Evolutionary conservation across 805 yeast genomes (phyloP).

Genomic region (Wickerhamiella galacta): DNA sequence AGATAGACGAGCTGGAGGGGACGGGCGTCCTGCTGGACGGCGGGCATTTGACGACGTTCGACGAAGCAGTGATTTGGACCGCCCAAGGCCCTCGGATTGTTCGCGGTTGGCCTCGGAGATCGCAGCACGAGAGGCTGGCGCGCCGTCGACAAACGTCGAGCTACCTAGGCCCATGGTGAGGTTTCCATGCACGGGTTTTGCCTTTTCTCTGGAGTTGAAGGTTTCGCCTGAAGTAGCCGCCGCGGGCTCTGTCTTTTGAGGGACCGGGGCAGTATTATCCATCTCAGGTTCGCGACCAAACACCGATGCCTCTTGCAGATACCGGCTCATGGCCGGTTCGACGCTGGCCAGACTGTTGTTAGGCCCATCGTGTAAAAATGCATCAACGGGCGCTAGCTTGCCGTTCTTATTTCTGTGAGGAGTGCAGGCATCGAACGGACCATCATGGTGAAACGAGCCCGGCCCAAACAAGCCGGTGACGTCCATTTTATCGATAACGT

Average conservation of each 20-base stretch:
- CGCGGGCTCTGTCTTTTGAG: neutral
- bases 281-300: slow-evolving; percentile 39
- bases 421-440: slow-evolving; percentile 96
- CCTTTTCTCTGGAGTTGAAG: slow-evolving; percentile 54
- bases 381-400: slow-evolving; percentile 73
- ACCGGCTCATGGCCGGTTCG: slow-evolving; percentile 26
- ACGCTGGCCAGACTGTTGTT: slow-evolving; percentile 67
- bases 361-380: slow-evolving; percentile 93
- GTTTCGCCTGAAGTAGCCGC: slow-evolving; percentile 15
- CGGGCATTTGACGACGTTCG: neutral
- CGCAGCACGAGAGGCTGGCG: slow-evolving; percentile 61
- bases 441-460: slow-evolving; percentile 94
- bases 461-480: slow-evolving; percentile 90
- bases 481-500: slow-evolving; percentile 86
- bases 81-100: slow-evolving; percentile 2
- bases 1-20: neutral
- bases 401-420: slow-evolving; percentile 74
- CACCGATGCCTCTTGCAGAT: slow-evolving; percentile 45
- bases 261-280: slow-evolving; percentile 1
- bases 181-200: slow-evolving; percentile 68
- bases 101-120: slow-evolving; percentile 19
- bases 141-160: slow-evolving; percentile 86
- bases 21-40: neutral
- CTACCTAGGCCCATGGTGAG: slow-evolving; percentile 81
- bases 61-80: neutral